These are phyloP conservation scores for Aspergillus ochraceoroseus DNA, from an alignment of 2,329 filamentous ascomycete genomes.

Conservation along the genomic window DNA sequence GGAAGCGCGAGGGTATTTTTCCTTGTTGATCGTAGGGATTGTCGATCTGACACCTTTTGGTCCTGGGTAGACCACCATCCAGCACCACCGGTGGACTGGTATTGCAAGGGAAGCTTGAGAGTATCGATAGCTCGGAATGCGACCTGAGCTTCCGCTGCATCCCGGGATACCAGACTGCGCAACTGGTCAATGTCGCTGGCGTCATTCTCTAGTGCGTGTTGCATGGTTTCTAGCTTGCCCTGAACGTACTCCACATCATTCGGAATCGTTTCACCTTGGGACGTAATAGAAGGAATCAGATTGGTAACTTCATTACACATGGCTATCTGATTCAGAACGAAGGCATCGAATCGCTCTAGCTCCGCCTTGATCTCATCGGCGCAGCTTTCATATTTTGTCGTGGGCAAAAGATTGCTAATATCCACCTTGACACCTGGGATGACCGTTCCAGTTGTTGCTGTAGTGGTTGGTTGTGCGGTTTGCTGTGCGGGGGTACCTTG, in stretches of 20 bases:
- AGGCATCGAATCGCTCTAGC: constrained; percentile 71
- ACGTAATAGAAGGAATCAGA: constrained; percentile 59
- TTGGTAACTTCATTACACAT: constrained; percentile 70
- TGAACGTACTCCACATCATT: constrained; percentile 61
- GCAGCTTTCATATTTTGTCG: constrained; percentile 87
- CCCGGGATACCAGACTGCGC: constrained; percentile 57
- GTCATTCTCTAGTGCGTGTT: constrained; percentile 60
- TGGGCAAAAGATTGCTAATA: constrained; percentile 70
- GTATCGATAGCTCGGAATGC: constrained; percentile 71
- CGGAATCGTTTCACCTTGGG: constrained; percentile 60
- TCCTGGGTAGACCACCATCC: constrained; percentile 41
- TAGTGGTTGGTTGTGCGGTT: constrained; percentile 34
- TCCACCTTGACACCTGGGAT: constrained; percentile 74
- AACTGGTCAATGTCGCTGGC: constrained; percentile 56
- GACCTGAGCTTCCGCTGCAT: constrained; percentile 65
- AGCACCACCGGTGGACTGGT: constrained; percentile 48
- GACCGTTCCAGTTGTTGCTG: constrained; percentile 31
- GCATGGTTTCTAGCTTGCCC: constrained; percentile 58
- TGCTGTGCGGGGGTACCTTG: constrained; percentile 29
- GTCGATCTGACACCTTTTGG: constrained; percentile 38
- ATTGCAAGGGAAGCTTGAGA: constrained; percentile 63
- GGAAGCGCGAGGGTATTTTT: constrained; percentile 47
- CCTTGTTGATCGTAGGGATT: constrained; percentile 38
- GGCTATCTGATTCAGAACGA: constrained; percentile 73
- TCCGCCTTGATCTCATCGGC: constrained; percentile 73